Evolutionary conservation across 164 flowering plant genomes (phyloP), one percentile per base, ranked within the genome.

Genomic region (Platanus orientalis): DNA sequence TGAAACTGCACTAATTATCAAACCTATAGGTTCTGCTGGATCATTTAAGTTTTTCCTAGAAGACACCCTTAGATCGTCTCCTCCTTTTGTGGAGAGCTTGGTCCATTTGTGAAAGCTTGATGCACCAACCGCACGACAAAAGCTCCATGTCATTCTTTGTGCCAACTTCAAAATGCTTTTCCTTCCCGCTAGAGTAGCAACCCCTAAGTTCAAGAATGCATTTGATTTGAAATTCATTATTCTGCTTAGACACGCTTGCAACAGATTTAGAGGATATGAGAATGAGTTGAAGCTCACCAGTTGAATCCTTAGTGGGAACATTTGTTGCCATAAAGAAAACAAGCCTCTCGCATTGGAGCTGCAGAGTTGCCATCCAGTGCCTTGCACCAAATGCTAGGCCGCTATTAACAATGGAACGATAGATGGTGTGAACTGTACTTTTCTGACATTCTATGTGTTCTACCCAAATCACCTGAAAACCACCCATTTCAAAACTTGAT

Each of bases 321-420:
- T 95, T 92, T 65, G 99, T 95, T 14, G 99, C 99, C 92, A 88
- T 83, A 77, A 79, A 81, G 84, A 92, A 95, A 17, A 90, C 90
- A 2, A 85, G 79, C 12, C 89, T 78, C 66, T 95, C 97, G 25
- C 99, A 95, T 50, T 95, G 95, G 14, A 82, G 89, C 56, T 88
- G 91, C 75, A 92, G 64, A 7, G 96, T 87, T 11, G 92, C 74
- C 65, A 95, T 75, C 99, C 98, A 95, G 47, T 83, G 98, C 70
- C 73, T 88, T 49, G 98, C 99, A 0, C 99, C 97, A 65, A 92
- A 95, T 44, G 97, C 98, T 24, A 83, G 63, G 20, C 99, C 99
- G 52, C 82, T 90, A 72, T 78, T 90, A 36, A 95, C 89, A 10
- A 86, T 72, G 2, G 89, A 66, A 0, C 97, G 83, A 66, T 76